phyloP scores from a whole-genome alignment of 805 yeast species.

The Brettanomyces nanus region DNA sequence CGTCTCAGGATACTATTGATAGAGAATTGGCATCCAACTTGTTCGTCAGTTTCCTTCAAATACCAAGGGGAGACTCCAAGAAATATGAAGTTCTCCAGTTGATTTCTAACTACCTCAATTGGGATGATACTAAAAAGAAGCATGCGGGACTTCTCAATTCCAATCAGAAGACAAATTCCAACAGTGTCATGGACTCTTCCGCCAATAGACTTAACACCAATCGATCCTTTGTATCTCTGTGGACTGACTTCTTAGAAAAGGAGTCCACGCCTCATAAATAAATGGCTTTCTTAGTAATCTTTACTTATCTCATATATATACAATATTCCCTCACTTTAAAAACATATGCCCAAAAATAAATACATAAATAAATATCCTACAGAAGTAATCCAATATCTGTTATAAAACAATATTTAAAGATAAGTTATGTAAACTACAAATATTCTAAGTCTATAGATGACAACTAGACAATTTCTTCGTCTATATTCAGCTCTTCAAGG shows the following conservation, averaged over 20 bases:
- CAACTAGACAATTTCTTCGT: too few species aligned
- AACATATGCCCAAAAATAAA: too few species aligned
- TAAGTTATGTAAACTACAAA: too few species aligned
- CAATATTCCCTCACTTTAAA: not conserved
- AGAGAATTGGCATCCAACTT: constrained; percentile 83
- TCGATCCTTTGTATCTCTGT: constrained; percentile 52
- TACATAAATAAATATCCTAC: too few species aligned
- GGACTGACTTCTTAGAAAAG: constrained; percentile 76
- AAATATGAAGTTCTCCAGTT: constrained; percentile 87
- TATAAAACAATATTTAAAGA: too few species aligned
- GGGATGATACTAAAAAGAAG: constrained; percentile 76
- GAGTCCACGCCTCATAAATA: constrained; percentile 38
- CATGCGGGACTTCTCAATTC: constrained; percentile 59
- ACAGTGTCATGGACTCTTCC: constrained; percentile 25
- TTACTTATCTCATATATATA: not conserved
- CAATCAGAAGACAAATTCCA: constrained; percentile 19
- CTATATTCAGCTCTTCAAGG: too few species aligned
- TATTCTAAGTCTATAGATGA: too few species aligned
- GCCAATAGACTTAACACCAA: constrained; percentile 21
- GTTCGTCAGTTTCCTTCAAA: constrained; percentile 71
- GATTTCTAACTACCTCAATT: constrained; percentile 71
- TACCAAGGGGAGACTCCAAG: constrained; percentile 90
- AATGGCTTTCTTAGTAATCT: not conserved
- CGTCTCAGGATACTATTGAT: constrained; percentile 72
- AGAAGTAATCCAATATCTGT: too few species aligned